phyloP scores from a whole-genome alignment of 1,284 basidiomycete species.

The Thecaphora frezii region DNA sequence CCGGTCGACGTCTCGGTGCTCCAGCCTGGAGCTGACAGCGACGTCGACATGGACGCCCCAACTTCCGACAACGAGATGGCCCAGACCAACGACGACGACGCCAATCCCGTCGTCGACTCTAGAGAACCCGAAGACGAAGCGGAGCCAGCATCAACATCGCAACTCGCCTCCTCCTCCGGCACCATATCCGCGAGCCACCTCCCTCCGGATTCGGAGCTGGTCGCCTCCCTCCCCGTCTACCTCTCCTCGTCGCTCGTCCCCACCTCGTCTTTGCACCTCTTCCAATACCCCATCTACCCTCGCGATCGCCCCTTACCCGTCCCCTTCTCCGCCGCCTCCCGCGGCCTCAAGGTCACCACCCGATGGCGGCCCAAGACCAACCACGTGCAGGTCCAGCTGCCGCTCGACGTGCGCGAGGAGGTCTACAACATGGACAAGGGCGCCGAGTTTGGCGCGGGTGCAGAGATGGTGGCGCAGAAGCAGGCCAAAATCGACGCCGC shows the following conservation, averaged over 20 bases:
- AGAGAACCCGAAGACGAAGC: too few species aligned
- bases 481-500: constrained; percentile 35
- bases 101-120: too few species aligned
- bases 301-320: constrained; percentile 48
- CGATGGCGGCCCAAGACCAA: constrained; percentile 52
- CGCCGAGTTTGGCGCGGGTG: constrained; percentile 38
- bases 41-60: too few species aligned
- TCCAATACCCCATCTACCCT: constrained; percentile 55
- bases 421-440: constrained; percentile 54
- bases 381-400: constrained; percentile 54
- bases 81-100: too few species aligned
- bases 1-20: too few species aligned
- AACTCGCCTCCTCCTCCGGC: too few species aligned
- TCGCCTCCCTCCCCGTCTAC: constrained; percentile 55
- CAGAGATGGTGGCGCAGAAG: constrained; percentile 25
- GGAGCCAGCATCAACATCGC: too few species aligned
- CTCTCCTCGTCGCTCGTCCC: constrained; percentile 45
- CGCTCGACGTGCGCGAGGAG: constrained; percentile 48
- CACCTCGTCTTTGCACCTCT: constrained; percentile 41
- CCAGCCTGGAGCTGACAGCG: too few species aligned
- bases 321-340: constrained; percentile 46
- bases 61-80: too few species aligned
- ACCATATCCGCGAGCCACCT: too few species aligned
- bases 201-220: constrained; percentile 38
- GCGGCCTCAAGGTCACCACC: constrained; percentile 42